Evolutionary conservation across 257 asterid species (phyloP), one percentile per base, ranked within the genome.

Genomic region (Thymus mandschuricus): DNA sequence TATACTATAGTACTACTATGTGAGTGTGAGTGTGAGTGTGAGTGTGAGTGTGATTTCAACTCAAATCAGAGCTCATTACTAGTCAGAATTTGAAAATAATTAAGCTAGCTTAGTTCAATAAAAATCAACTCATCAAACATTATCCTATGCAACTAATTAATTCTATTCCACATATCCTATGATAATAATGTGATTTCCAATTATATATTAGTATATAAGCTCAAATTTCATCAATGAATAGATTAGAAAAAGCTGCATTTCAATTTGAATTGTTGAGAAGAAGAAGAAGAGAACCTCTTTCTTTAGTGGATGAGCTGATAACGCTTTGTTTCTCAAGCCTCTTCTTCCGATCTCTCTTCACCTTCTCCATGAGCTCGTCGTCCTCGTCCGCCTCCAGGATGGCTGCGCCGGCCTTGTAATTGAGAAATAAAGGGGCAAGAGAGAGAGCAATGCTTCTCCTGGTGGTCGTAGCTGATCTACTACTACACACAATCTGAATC

Each of bases 321-420:
- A 77, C 75, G 46, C 80, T 92, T 62, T 84, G 97, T 69, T 70
- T 86, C 81, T 92, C 96, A 55, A 92, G 82, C 84, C 98, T 87
- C 89, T 88, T 95, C 87, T 88, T 92, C 80, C 97, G 82, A 33
- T 95, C 99, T 55, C 27, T 75, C 76, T 88, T 95, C 48, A 95
- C 93, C 81, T 90, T 95, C 73, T 92, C 97, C 88, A 92, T n/a
- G 49, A 95, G 82, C 71, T 92, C 96, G 9, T 74, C 87, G 58
- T 89, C 99, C 6, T 92, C 99, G 0, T 89, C 99, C 35, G 96
- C 97, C 83, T 95, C 98, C 5, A 95, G 77, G 40, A 95, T 89
- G 51, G 99, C 94, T 13, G 96, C 97, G 64, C 82, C 81, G 65
- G 96, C 96, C 57, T 80, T 64, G 3, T 49, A 76, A 41, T 21